Evolutionary conservation across 148 eudicot genomes (phyloP).

Genomic region (Diospyros lotus): DNA sequence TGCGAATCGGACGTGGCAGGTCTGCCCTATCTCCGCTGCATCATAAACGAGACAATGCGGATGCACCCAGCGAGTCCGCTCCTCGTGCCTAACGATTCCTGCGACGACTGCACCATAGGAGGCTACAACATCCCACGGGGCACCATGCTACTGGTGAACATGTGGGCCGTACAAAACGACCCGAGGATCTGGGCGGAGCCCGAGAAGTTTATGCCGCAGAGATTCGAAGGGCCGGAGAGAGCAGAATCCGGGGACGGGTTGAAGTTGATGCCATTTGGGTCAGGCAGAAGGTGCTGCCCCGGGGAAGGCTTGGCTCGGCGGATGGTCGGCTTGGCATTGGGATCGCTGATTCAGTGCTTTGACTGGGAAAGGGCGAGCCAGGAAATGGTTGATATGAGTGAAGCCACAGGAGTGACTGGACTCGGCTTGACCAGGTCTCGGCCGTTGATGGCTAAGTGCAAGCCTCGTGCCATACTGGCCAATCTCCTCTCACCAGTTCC

Average conservation of each 20-base stretch:
- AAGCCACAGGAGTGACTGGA: background rate
- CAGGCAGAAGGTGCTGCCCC: slow-evolving; percentile 22
- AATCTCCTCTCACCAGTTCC: background rate
- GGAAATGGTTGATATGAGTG: slow-evolving; percentile 13
- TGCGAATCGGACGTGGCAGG: slow-evolving; percentile 22
- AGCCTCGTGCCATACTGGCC: background rate
- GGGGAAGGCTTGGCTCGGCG: slow-evolving; percentile 27
- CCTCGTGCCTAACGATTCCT: slow-evolving; percentile 28
- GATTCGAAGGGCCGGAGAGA: slow-evolving; percentile 20
- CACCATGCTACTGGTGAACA: slow-evolving; percentile 28
- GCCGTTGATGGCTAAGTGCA: background rate
- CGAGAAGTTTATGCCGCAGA: slow-evolving; percentile 31
- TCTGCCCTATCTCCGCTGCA: slow-evolving; percentile 27
- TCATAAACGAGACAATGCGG: slow-evolving; percentile 37
- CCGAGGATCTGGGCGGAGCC: slow-evolving; percentile 31
- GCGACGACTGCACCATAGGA: slow-evolving; percentile 18
- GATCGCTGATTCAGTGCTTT: slow-evolving; percentile 29
- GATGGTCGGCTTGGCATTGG: slow-evolving; percentile 15
- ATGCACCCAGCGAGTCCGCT: slow-evolving; percentile 34
- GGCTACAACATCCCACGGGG: slow-evolving; percentile 30
- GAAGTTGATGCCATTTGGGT: slow-evolving; percentile 31
- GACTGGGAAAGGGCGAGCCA: slow-evolving; percentile 24
- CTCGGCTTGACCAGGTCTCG: background rate
- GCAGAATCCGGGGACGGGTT: slow-evolving; percentile 12
- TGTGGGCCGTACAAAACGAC: slow-evolving; percentile 43